Base-by-base conservation (phyloP, 1,284 basidiomycete species). In the Austropuccinia psidii region DNA sequence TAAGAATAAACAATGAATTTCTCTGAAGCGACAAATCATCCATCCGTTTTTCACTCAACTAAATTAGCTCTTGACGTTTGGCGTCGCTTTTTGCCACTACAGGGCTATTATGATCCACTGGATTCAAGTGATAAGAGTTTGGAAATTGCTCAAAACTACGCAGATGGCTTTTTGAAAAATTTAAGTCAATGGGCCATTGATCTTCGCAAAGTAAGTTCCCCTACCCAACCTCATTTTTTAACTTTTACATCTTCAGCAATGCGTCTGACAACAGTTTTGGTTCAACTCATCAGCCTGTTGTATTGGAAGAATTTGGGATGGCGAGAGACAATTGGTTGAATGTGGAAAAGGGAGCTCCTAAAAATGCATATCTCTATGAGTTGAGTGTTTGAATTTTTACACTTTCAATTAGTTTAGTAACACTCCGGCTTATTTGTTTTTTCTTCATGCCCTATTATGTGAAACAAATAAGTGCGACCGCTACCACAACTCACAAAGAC, bases 221-320 rank as follows among this genome's bases (percentile, higher is more conserved):
- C 45, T 6, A 21, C 35, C 24, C 35, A 75, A 29, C 31, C 3
- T 60, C 57, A 37, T 39, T 11, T 60, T 9, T 37, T 60, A 43
- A 15, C 29, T 24, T 13, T 50, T 7, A 24, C 39, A 35, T 24
- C 0, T 1, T 54, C 11, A 3, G 37, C 5, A 35, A 9, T 9
- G 24, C n/a, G 21, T 35, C 8, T 52, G 6, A 68, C 6, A 11
- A 24, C 11, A 1, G 45, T 19, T 29, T 47, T 52, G 11, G 29
- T 11, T 64, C 76, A 7, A 31, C 74, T 15, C 41, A 61, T 52
- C 75, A 78, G 67, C 77, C 77, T 1, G 75, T 78, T 4, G 55
- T 77, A 31, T 69, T 78, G 19, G 77, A 78, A 54, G 77, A 77
- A 57, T 78, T 78, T 49, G 77, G 77, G 19, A 76, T 78, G 76